Evolutionary conservation across 179 eudicot genomes (phyloP), one percentile per base, ranked within the genome.

Genomic region (Spinacia oleracea): DNA sequence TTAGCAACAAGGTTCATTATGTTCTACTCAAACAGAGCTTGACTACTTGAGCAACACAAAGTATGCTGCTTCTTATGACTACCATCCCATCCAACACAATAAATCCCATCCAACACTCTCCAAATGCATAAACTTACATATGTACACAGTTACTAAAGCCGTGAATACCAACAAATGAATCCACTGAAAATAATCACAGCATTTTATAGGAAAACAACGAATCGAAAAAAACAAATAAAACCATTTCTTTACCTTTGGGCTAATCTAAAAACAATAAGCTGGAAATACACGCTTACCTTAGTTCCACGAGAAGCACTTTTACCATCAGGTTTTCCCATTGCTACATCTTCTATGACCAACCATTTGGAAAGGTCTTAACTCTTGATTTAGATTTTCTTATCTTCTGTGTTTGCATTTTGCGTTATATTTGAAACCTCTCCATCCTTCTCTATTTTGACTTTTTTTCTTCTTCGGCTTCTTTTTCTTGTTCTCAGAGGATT

Each of bases 301-400:
- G 84, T 93, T 71, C 98, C 98, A 18, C 81, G 78, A 71, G 89
- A 82, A 67, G 97, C 98, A 74, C 90, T 78, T 85, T 85, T 95
- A 76, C 98, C 98, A 80, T 89, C 84, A 29, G 91, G 92, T 65
- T 84, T 86, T 32, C 97, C 95, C 85, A 81, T 84, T 79, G 84
- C 80, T 68, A 95, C 43, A 66, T 85, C 95, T 83, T 93, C 91
- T 67, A 95, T 83, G 60, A 84, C 75, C 80, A 95, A 40, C 98
- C 98, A 81, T 89, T 93, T 43, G 92, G 78, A 72, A 84, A 89
- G 62, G 85, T 86, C 83, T 87, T 86, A 38, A 53, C 80, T 66
- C 83, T 74, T 58, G 82, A 78, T 79, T 85, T 82, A 55, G 79
- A 81, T 69, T 83, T 76, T 65, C 64, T 80, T 70, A 29, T 73